These are phyloP conservation scores for Hydrangea macrophylla DNA, from an alignment of 148 eudicot species.

Conservation along the genomic window DNA sequence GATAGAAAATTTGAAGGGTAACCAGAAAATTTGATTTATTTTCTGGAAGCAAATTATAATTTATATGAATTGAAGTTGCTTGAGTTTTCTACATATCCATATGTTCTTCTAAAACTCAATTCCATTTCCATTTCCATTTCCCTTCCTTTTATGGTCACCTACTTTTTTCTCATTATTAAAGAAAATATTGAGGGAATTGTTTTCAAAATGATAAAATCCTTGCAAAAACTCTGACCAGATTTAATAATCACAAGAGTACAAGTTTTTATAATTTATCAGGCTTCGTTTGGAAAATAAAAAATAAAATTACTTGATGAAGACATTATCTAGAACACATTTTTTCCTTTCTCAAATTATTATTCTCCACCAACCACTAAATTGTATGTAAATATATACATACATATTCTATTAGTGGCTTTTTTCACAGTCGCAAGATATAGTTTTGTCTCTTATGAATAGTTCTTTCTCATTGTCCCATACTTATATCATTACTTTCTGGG, in stretches of 20 bases:
- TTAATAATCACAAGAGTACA: too few relatives aligned
- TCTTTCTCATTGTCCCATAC: constrained; percentile 27
- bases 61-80: not conserved
- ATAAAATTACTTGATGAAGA: not conserved
- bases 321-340: not conserved
- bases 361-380: not conserved
- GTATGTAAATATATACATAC: too few relatives aligned
- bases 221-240: too few relatives aligned
- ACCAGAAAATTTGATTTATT: not conserved
- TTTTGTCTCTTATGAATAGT: constrained; percentile 18
- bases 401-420: not conserved
- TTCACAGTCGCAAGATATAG: constrained; percentile 10
- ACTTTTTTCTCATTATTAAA: too few relatives aligned
- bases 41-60: not conserved
- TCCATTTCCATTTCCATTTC: too few relatives aligned
- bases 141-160: too few relatives aligned
- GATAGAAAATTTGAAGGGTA: not conserved
- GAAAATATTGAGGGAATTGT: too few relatives aligned
- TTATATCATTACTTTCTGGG: constrained; percentile 14
- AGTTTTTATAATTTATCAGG: not conserved
- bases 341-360: not conserved
- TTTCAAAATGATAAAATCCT: too few relatives aligned
- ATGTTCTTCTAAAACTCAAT: too few relatives aligned
- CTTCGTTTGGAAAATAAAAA: not conserved
- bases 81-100: not conserved